Percentiles rank a stretch among this genome's conserved stretches.
These are phyloP conservation scores for Agarophyton chilense DNA, from an alignment of 23 red algal species.

Conservation along the genomic window DNA sequence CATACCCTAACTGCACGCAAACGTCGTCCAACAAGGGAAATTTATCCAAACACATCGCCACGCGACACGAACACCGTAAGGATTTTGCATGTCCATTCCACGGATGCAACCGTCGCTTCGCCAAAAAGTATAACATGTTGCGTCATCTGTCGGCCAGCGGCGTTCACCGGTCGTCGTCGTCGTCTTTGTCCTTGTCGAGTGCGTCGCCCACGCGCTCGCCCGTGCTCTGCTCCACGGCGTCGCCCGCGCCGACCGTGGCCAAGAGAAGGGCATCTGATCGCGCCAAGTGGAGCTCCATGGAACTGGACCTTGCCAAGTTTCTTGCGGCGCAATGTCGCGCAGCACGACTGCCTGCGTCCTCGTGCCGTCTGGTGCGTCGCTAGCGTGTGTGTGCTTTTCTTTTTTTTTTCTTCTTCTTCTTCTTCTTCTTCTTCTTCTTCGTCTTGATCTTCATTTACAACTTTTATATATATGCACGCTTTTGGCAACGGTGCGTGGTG, in stretches of 20 bases:
- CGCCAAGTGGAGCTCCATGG: constrained; percentile 42
- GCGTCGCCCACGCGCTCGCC: too few species aligned
- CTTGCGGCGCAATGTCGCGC: constrained; percentile 36
- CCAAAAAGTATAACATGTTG: constrained; percentile 65
- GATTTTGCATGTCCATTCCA: constrained; percentile 59
- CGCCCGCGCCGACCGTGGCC: too few species aligned
- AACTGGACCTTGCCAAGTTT: constrained; percentile 49
- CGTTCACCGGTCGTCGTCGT: constrained; percentile 39
- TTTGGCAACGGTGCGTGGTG: too few species aligned
- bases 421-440: too few species aligned
- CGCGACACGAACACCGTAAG: constrained; percentile 56
- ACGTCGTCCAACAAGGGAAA: constrained; percentile 58
- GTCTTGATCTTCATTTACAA: too few species aligned
- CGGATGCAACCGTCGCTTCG: constrained; percentile 55
- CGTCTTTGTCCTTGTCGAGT: too few species aligned
- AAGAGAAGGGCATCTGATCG: constrained; percentile 6
- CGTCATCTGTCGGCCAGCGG: constrained; percentile 54
- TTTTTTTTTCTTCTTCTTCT: too few species aligned
- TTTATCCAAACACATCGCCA: constrained; percentile 59
- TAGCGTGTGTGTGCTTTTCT: not conserved
- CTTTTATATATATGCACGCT: too few species aligned
- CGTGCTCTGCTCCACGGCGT: not conserved
- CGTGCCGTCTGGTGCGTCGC: not conserved
- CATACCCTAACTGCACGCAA: constrained; percentile 40
- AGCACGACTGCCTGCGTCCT: too few species aligned